phyloP scores from a whole-genome alignment of 345 rosid genomes.

The Gossypium turneri region DNA sequence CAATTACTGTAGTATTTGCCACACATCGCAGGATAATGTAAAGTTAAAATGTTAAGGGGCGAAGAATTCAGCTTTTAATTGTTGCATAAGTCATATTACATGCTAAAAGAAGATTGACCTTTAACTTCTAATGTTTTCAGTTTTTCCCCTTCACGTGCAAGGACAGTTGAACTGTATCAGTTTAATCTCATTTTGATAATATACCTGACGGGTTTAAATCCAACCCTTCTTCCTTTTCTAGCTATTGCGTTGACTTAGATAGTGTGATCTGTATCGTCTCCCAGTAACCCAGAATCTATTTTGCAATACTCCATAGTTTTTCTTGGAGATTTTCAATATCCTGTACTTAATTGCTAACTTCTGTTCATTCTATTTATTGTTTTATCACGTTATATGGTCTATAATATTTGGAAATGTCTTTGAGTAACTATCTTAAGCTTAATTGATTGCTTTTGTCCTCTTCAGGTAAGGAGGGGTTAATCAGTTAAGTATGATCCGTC shows the following conservation, averaged over 20 bases:
- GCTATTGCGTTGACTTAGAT: neutral
- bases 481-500: neutral
- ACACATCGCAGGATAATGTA: neutral
- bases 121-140: neutral
- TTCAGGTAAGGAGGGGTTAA: neutral
- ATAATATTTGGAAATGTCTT: neutral
- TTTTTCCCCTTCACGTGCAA: neutral
- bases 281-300: neutral
- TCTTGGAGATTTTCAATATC: neutral
- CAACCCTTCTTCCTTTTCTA: neutral
- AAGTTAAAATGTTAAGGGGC: neutral
- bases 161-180: neutral
- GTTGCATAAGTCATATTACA: neutral
- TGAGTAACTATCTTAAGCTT: neutral
- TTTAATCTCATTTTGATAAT: neutral
- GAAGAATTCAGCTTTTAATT: neutral
- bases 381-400: neutral
- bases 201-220: neutral
- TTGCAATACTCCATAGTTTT: neutral
- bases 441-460: neutral
- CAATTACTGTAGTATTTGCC: neutral
- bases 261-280: neutral
- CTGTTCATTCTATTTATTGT: neutral
- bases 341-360: neutral
- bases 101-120: neutral